Base-by-base conservation (phyloP, 2,329 filamentous ascomycete genomes). In the Colletotrichum sp. region DNA sequence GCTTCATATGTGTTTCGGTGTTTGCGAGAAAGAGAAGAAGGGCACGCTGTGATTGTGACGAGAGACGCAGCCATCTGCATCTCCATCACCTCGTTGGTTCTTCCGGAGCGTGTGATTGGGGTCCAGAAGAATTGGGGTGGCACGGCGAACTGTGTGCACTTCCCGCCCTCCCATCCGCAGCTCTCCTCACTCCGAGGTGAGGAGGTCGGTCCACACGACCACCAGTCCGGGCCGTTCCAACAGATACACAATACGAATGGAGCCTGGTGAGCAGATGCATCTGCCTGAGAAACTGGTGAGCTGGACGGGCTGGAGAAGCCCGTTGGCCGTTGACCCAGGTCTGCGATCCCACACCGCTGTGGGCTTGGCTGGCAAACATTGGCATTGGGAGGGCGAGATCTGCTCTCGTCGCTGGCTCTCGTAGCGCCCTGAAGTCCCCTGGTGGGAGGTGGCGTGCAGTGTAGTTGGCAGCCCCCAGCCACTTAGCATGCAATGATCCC, bases 1-100 rank as follows among this genome's bases (percentile, higher is more conserved):
- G 64, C 71, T 10, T 76, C 73, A 76, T 70, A 77, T 76, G 68
- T 52, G 75, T 77, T 52, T 75, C 64, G 66, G 36, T 71, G 72
- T 64, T 68, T 75, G 71, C 60, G 6, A 55, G 55, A n/a, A n/a
- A 64, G 30, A n/a, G 62, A 58, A 67, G 52, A 16, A 8, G 28
- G 65, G 8, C 9, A 18, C 58, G 24, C 15, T 66, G 75, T 77
- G 71, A 68, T 66, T 71, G 71, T 77, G 71, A 75, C 48, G 56
- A 60, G 58, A 48, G 73, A 64, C 13, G 73, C 73, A 75, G 61
- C 18, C 21, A 58, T 26, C 28, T 72, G 70, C 70, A 72, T 72
- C 70, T 67, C 62, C 18, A 66, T 67, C 70, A 71, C 70, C 18
- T 61, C 52, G 70, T 72, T 72, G 62, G 70, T 72, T 67, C 67